phyloP scores from a whole-genome alignment of 805 yeast genomes.

The Yamadazyma laniorum region DNA sequence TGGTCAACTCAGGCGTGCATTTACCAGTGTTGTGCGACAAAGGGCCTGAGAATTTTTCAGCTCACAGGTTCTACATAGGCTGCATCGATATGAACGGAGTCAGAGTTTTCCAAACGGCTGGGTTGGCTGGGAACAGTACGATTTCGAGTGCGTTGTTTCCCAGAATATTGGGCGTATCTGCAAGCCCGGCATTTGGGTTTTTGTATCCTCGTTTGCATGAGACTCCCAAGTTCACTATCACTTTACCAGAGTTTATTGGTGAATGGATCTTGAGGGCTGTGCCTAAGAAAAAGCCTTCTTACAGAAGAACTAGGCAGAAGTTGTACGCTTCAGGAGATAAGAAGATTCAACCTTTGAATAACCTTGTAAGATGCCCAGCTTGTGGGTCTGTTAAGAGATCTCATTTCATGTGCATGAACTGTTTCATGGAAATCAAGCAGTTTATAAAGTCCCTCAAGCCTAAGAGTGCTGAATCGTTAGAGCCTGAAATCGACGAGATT shows the following conservation, averaged over 20 bases:
- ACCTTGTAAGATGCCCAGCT: conserved; percentile 88
- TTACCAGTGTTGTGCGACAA: neutral
- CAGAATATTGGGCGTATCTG: neutral
- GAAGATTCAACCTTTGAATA: conserved; percentile 70
- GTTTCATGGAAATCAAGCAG: conserved; percentile 77
- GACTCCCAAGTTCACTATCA: conserved; percentile 3
- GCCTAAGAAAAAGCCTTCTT: conserved; percentile 91
- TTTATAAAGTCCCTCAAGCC: conserved; percentile 60
- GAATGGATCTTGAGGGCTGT: conserved; percentile 80
- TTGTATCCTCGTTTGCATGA: conserved; percentile 4
- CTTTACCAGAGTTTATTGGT: conserved; percentile 23
- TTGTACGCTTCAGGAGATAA: conserved; percentile 80
- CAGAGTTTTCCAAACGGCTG: neutral
- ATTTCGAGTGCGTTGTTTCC: neutral
- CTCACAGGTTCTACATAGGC: neutral
- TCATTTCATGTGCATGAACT: conserved; percentile 89
- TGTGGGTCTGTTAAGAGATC: conserved; percentile 92
- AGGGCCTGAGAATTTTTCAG: neutral
- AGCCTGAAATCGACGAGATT: conserved; percentile 35
- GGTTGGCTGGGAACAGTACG: neutral
- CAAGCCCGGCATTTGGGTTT: conserved; percentile 4
- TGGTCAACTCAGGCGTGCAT: neutral
- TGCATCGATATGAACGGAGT: neutral
- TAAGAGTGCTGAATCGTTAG: conserved; percentile 9
- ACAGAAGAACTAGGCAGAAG: conserved; percentile 80